Evolutionary conservation across 495 filamentous ascomycete genomes (phyloP).

Genomic region (Schizothecium vesticola): DNA sequence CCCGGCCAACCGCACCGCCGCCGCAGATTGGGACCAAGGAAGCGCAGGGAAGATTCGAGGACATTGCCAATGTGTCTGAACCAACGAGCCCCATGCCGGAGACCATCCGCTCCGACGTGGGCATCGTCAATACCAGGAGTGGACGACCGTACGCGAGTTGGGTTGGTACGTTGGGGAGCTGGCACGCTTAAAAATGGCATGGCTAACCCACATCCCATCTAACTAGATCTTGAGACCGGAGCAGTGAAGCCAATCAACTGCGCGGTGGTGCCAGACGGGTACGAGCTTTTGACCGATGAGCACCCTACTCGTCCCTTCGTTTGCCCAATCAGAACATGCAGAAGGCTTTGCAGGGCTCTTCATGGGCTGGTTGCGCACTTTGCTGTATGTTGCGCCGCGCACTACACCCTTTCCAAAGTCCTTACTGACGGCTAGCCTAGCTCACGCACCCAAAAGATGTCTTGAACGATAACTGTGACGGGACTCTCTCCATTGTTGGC

Average conservation of each 20-base stretch:
- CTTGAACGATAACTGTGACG: slow-evolving; percentile 17
- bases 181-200: background rate
- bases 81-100: background rate
- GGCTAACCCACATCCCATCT: background rate
- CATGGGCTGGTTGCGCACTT: background rate
- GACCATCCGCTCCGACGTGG: background rate
- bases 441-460: background rate
- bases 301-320: background rate
- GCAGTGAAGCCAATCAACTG: background rate
- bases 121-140: background rate
- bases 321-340: background rate
- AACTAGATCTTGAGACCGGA: background rate
- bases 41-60: background rate
- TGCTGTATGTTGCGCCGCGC: background rate
- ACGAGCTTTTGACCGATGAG: background rate
- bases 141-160: background rate
- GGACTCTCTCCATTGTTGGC: slow-evolving; percentile 11
- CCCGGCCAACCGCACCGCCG: background rate
- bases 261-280: background rate
- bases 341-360: background rate
- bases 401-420: background rate
- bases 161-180: background rate
- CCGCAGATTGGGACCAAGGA: background rate
- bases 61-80: background rate
- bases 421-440: background rate